Evolutionary conservation across 331 rosid species (phyloP).

Genomic region (Stylosanthes scabra): DNA sequence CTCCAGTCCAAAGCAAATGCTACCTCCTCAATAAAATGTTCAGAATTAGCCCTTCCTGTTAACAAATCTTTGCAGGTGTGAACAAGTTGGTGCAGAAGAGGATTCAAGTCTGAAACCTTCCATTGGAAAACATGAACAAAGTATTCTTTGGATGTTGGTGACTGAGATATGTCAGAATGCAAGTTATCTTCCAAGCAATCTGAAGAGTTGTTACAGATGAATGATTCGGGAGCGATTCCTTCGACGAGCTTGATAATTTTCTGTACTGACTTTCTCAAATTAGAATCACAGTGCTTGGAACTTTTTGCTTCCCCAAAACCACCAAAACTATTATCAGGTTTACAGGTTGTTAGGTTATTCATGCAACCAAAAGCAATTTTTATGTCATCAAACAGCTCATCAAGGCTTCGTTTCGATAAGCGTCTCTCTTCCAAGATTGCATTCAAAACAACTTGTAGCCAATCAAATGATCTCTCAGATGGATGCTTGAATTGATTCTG

Average conservation of each 20-base stretch:
- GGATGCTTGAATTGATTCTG: not conserved
- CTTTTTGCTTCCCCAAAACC: constrained; percentile 39
- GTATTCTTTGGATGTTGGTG: constrained; percentile 60
- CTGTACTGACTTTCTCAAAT: constrained; percentile 52
- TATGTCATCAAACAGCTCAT: constrained; percentile 65
- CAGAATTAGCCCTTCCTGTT: constrained; percentile 66
- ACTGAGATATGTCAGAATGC: constrained; percentile 40
- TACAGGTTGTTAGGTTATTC: constrained; percentile 40
- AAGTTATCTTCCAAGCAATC: constrained; percentile 50
- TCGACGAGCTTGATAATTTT: constrained; percentile 83
- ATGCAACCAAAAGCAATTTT: constrained; percentile 58
- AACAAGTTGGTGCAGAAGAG: constrained; percentile 68
- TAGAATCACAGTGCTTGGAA: constrained; percentile 39
- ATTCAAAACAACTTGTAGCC: constrained; percentile 69
- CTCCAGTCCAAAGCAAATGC: constrained; percentile 86
- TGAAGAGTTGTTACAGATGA: constrained; percentile 36
- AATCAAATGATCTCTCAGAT: constrained; percentile 52
- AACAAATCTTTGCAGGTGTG: constrained; percentile 70
- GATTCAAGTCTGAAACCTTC: constrained; percentile 72
- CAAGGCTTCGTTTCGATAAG: constrained; percentile 48
- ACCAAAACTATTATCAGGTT: constrained; percentile 38
- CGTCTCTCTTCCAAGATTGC: constrained; percentile 58
- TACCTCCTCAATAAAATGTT: constrained; percentile 57
- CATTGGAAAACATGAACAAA: constrained; percentile 85
- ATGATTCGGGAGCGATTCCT: constrained; percentile 61